These are phyloP conservation scores for Patellaria atrata DNA, from an alignment of 495 filamentous ascomycete species.

Conservation along the genomic window DNA sequence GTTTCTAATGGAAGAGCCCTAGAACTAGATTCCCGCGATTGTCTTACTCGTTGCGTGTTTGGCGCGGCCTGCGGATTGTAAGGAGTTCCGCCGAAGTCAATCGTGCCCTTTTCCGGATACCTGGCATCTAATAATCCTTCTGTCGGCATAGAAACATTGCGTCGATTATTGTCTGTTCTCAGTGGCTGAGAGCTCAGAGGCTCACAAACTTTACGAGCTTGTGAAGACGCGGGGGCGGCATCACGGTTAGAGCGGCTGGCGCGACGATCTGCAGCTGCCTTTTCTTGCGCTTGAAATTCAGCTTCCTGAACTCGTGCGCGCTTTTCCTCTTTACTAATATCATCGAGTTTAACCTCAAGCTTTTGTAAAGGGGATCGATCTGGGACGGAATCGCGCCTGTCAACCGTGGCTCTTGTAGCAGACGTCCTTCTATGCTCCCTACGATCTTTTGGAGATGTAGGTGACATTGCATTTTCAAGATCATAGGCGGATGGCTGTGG, in stretches of 20 bases:
- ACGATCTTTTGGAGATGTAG: too few relatives aligned
- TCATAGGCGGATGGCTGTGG: too few relatives aligned
- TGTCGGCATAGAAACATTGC: constrained; percentile 18
- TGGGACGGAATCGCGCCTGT: constrained; percentile 41
- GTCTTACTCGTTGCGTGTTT: too few relatives aligned
- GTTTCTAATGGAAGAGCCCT: too few relatives aligned
- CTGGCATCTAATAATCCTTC: constrained; percentile 1
- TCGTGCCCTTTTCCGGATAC: neutral
- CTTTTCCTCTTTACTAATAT: constrained; percentile 87
- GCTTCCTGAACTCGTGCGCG: constrained; percentile 66
- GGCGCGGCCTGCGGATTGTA: too few relatives aligned
- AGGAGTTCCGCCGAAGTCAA: neutral
- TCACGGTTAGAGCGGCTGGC: constrained; percentile 7
- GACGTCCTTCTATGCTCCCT: too few relatives aligned
- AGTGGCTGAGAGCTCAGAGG: constrained; percentile 3
- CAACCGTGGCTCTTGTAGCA: neutral
- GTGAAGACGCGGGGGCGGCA: constrained; percentile 7
- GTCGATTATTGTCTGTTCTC: constrained; percentile 8
- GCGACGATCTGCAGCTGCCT: constrained; percentile 23
- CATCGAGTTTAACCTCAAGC: constrained; percentile 72
- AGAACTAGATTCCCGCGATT: too few relatives aligned
- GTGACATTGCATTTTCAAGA: neutral
- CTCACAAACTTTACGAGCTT: constrained; percentile 17
- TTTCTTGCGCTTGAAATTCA: constrained; percentile 46
- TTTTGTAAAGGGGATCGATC: constrained; percentile 83